Base-by-base conservation (phyloP, 2,329 filamentous ascomycete genomes). In the Chrysosporium queenslandicum region DNA sequence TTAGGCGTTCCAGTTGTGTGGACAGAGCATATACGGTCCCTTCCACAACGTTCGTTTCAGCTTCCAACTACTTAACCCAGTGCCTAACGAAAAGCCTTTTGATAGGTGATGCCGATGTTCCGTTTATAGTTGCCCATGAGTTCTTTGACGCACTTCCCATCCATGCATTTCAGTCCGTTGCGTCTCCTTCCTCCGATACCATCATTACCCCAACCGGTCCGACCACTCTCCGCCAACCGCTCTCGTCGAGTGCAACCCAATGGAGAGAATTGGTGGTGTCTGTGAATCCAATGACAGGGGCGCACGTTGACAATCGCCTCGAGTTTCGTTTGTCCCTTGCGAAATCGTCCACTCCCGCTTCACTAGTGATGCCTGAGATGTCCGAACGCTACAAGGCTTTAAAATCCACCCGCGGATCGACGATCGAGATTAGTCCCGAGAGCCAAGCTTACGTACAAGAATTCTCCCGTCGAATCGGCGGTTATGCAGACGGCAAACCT, bases 101-200 rank as follows among this genome's bases (percentile, higher is more conserved):
- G n/a, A 11, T 59, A 83, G 82, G 80, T 55, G 70, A 81, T 20
- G 76, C 78, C 55, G 86, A 85, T 64, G 86, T 83, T 20, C 91
- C 92, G 0, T 94, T 97, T 68, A 94, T 98, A 55, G 80, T 97
- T 46, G 92, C 92, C 3, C 92, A 98, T 67, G 92, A 98, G 66
- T 97, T 98, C 75, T 98, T 98, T 71, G 92, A 98, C 61, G 92
- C 92, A 2, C 82, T 98, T 0, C 92, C 92, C 30, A 96, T 98
- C 60, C 90, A 98, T 67, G 83, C 87, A 55, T 98, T 98, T 66
- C 85, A 97, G 68, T 85, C 87, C 12, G 77, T 91, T 47, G 67
- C 77, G 41, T 72, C 72, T 57, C 66, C 71, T 12, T 66, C 72
- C 4, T 66, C 69, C 59, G 62, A 75, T n/a, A 72, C 72, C 34